These are phyloP conservation scores for Phallus indusiatus DNA, from an alignment of 768 basidiomycete species.

Conservation along the genomic window DNA sequence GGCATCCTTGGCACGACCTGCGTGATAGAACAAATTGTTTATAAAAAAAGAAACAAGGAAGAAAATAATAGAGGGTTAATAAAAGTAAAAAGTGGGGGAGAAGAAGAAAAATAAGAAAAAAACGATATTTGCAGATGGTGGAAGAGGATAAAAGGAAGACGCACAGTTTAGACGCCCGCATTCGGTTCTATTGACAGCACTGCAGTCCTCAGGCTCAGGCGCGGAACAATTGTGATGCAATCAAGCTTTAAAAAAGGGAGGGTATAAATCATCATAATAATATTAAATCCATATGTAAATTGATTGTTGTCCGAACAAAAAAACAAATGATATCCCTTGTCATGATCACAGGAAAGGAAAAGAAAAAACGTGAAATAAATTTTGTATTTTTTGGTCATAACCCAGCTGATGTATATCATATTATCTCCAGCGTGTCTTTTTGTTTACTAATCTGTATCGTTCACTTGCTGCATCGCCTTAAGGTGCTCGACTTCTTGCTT, in stretches of 20 bases:
- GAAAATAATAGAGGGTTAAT: constrained; percentile 10
- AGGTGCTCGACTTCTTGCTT: constrained; percentile 9
- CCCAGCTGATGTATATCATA: neutral
- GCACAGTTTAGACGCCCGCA: neutral
- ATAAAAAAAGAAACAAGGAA: constrained; percentile 18
- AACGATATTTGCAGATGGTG: constrained; percentile 6
- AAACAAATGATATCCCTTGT: neutral
- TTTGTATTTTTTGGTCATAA: neutral
- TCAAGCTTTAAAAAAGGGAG: neutral
- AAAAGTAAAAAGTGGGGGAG: constrained; percentile 11
- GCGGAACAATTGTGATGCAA: neutral
- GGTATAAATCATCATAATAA: neutral
- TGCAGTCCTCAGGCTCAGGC: no score
- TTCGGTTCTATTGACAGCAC: no score
- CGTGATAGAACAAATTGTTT: constrained; percentile 23
- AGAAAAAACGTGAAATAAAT: neutral
- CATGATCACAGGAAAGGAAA: neutral
- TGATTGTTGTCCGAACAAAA: neutral
- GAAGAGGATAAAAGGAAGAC: neutral
- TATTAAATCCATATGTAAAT: neutral
- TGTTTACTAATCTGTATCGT: neutral
- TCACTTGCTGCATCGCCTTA: neutral
- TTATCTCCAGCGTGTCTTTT: neutral
- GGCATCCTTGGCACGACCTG: constrained; percentile 26
- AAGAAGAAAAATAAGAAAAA: constrained; percentile 15